phyloP scores from a whole-genome alignment of 2,329 filamentous ascomycete species.

The Fusarium albosuccineum region DNA sequence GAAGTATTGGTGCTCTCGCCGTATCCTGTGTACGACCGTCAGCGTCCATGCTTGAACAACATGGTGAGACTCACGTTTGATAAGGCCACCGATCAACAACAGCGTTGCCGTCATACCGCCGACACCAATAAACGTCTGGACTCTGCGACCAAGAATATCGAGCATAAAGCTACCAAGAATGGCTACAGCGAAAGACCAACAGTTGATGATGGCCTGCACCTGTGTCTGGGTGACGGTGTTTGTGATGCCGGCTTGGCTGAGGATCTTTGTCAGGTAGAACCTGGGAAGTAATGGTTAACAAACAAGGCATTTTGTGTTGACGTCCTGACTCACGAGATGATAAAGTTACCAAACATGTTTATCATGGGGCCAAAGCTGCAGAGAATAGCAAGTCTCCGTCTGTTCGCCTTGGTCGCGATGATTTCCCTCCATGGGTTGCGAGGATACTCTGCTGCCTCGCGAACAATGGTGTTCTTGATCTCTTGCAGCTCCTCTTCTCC shows the following conservation, averaged over 20 bases:
- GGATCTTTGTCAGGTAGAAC: slow-evolving; percentile 1
- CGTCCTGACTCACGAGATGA: background rate
- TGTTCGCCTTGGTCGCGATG: background rate
- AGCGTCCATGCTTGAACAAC: background rate
- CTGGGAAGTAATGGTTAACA: background rate
- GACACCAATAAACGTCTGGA: slow-evolving; percentile 46
- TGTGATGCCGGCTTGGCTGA: slow-evolving; percentile 51
- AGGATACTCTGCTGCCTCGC: slow-evolving; percentile 1
- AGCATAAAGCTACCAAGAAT: slow-evolving; percentile 51
- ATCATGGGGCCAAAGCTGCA: background rate
- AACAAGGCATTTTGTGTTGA: background rate
- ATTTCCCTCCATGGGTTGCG: background rate
- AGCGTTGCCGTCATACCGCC: slow-evolving; percentile 42
- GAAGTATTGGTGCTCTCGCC: slow-evolving; percentile 50
- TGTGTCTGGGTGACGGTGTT: slow-evolving; percentile 45
- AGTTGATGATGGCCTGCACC: slow-evolving; percentile 51
- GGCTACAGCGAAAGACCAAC: slow-evolving; percentile 51
- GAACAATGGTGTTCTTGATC: background rate
- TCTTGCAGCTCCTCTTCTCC: background rate
- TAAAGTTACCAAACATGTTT: background rate
- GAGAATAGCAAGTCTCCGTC: background rate
- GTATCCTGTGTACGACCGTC: background rate
- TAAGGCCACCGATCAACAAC: slow-evolving; percentile 44
- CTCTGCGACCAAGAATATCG: slow-evolving; percentile 50
- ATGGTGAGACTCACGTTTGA: slow-evolving; percentile 38